These are phyloP conservation scores for Kuraishia piskuri DNA, from an alignment of 805 yeast species.

Conservation along the genomic window DNA sequence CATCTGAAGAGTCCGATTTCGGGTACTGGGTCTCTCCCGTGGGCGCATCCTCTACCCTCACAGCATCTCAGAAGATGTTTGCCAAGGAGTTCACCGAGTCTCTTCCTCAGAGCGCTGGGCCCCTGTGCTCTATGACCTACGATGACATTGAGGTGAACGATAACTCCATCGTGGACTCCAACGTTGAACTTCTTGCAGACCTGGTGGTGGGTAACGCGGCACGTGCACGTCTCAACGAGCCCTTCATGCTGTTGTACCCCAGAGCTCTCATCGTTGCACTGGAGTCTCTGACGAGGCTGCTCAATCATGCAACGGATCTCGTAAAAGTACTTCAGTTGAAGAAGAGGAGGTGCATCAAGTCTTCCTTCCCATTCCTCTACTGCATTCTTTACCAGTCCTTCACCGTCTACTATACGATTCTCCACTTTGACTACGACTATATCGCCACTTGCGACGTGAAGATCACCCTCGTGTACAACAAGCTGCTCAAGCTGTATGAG, in stretches of 20 bases:
- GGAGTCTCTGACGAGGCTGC: neutral
- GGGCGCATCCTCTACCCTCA: neutral
- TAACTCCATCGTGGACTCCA: neutral
- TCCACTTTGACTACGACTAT: conserved; percentile 1
- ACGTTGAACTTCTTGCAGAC: conserved; percentile 1
- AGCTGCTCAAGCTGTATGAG: neutral
- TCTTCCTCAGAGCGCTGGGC: neutral
- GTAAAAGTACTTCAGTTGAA: neutral
- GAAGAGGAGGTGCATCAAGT: conserved; percentile 1
- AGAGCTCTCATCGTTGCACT: neutral
- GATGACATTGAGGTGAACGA: conserved; percentile 1
- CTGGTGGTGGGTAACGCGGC: neutral
- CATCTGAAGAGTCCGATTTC: neutral
- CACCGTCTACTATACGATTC: neutral
- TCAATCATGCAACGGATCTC: neutral
- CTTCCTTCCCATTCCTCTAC: neutral
- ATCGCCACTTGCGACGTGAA: neutral
- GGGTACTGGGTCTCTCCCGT: neutral
- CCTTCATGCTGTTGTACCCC: neutral
- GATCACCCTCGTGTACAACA: neutral
- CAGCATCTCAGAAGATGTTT: neutral
- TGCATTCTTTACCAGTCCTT: neutral
- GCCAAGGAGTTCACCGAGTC: neutral
- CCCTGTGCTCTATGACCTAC: neutral
- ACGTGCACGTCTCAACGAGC: neutral